Conservation (phyloP, 495 filamentous ascomycete genomes). For the Neurospora sp. region DNA sequence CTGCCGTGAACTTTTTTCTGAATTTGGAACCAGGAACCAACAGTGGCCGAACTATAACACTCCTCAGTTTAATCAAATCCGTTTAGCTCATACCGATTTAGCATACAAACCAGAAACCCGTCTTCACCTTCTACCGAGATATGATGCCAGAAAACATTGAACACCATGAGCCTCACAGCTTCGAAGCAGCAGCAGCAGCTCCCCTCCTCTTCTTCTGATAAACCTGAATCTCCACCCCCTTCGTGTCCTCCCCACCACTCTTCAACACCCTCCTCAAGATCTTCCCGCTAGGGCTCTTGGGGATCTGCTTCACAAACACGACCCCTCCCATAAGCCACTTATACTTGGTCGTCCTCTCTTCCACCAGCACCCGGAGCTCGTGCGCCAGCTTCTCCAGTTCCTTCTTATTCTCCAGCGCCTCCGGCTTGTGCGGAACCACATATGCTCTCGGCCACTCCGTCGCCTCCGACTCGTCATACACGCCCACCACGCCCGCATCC, state of each 20-base stretch:
- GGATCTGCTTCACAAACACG: conserved; percentile 52
- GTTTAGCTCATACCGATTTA: neutral
- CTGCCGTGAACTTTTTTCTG: too few species aligned
- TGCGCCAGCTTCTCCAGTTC: conserved; percentile 36
- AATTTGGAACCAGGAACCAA: too few species aligned
- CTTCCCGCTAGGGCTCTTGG: conserved; percentile 61
- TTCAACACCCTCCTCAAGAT: conserved; percentile 51
- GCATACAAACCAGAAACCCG: neutral
- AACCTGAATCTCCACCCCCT: conserved; percentile 17
- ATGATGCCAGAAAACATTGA: neutral
- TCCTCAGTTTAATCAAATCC: too few species aligned
- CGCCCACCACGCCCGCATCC: conserved; percentile 54
- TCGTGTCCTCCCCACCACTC: conserved; percentile 8
- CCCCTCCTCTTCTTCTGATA: conserved; percentile 20
- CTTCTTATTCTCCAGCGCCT: conserved; percentile 33
- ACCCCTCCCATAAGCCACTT: conserved; percentile 59
- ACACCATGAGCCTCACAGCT: neutral
- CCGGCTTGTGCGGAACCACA: conserved; percentile 19
- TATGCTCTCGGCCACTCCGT: conserved; percentile 22
- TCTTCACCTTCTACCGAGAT: neutral
- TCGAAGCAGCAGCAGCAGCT: neutral
- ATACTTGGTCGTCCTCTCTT: conserved; percentile 49
- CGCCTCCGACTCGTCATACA: conserved; percentile 52
- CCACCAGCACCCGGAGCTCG: conserved; percentile 38
- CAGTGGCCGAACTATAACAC: too few species aligned